Conservation (phyloP, 2,329 filamentous ascomycete genomes). For the Gnomoniopsis smithogilvyi region DNA sequence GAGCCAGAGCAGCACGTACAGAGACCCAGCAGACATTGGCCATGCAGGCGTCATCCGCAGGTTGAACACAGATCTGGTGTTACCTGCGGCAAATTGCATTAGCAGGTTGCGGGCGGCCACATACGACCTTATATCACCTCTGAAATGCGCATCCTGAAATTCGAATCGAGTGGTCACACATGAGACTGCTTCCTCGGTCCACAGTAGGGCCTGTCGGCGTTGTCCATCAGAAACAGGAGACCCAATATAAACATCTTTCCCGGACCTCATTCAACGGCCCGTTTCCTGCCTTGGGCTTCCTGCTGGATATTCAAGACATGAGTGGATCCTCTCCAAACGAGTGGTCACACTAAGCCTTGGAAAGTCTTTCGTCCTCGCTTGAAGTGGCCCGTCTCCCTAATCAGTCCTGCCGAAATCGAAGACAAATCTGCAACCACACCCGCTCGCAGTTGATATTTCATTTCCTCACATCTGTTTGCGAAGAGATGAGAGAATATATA, state of each 20-base stretch:
- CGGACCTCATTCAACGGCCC: slow-evolving; percentile 9
- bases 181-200: slow-evolving; percentile 9
- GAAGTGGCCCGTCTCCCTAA: slow-evolving; percentile 15
- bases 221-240: slow-evolving; percentile 7
- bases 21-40: background rate
- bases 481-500: slow-evolving; percentile 6
- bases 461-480: background rate
- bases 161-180: slow-evolving; percentile 17
- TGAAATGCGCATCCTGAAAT: slow-evolving; percentile 17
- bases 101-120: slow-evolving; percentile 15
- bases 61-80: slow-evolving; percentile 20
- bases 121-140: slow-evolving; percentile 16
- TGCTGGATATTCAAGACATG: slow-evolving; percentile 16
- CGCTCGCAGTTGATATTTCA: slow-evolving; percentile 10
- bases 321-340: slow-evolving; percentile 15
- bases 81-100: slow-evolving; percentile 20
- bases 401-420: slow-evolving; percentile 18
- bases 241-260: slow-evolving; percentile 11
- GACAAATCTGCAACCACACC: slow-evolving; percentile 16
- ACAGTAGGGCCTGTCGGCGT: background rate
- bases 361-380: slow-evolving; percentile 19
- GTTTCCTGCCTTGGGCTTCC: slow-evolving; percentile 6
- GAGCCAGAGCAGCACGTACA: slow-evolving; percentile 2
- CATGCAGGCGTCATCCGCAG: background rate
- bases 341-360: slow-evolving; percentile 14